Conservation (phyloP, 2,329 filamentous ascomycete species). For the Ceratocystis ficicola region DNA sequence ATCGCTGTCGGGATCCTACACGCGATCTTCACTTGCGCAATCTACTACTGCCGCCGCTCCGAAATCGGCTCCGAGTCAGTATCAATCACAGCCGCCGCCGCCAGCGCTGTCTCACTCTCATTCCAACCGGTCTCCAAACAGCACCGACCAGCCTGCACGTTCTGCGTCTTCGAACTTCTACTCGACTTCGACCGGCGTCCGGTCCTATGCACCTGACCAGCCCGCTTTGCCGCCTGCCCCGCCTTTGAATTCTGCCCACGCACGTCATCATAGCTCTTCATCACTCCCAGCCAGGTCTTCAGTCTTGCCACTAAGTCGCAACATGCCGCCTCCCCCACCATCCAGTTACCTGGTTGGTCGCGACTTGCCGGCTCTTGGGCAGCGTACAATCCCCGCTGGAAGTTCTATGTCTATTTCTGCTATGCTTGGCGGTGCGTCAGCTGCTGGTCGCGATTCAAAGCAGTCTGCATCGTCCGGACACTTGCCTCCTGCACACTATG, state of each 20-base stretch:
- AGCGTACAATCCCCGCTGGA: constrained; percentile 36
- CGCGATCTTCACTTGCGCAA: not conserved
- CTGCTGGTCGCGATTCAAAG: constrained; percentile 34
- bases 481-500: constrained; percentile 33
- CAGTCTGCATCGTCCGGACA: constrained; percentile 28
- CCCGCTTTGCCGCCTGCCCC: constrained; percentile 19
- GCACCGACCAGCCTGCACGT: constrained; percentile 9
- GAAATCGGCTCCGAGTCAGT: not conserved
- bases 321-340: constrained; percentile 29
- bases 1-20: not conserved
- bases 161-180: constrained; percentile 14
- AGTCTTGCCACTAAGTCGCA: constrained; percentile 31
- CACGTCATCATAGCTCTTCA: constrained; percentile 35
- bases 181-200: constrained; percentile 11
- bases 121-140: constrained; percentile 11
- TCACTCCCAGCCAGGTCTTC: constrained; percentile 29
- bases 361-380: constrained; percentile 41
- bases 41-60: not conserved
- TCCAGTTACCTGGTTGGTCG: constrained; percentile 38
- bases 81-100: constrained; percentile 5
- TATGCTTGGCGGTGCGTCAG: constrained; percentile 37
- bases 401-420: constrained; percentile 52
- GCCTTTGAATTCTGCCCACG: constrained; percentile 30
- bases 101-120: constrained; percentile 4
- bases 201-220: constrained; percentile 21